phyloP scores from a whole-genome alignment of 768 basidiomycete genomes.

The Lactifluus piperatus region DNA sequence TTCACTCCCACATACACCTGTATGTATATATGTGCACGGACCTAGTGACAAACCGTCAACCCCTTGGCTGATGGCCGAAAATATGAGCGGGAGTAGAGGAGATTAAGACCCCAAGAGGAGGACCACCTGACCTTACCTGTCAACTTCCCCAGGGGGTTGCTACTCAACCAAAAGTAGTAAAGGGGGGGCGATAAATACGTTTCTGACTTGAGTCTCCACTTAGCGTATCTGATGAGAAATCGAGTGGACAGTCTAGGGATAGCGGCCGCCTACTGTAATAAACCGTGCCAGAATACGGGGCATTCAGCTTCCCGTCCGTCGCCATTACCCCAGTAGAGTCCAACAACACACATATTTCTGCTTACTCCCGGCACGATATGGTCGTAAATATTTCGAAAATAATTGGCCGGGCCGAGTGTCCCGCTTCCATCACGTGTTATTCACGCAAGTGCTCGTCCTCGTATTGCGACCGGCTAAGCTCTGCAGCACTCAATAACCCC shows the following conservation, averaged over 20 bases:
- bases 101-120: not conserved
- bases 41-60: not conserved
- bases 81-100: not conserved
- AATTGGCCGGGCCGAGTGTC: slow-evolving; percentile 1
- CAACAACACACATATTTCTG: no score
- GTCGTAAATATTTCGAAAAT: no score
- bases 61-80: not conserved
- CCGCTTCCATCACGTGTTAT: not conserved
- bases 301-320: not conserved
- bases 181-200: slow-evolving; percentile 8
- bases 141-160: not conserved
- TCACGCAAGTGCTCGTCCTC: not conserved
- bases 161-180: slow-evolving; percentile 6
- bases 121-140: not conserved
- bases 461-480: not conserved
- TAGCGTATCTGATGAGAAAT: slow-evolving; percentile 10
- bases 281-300: slow-evolving; percentile 10
- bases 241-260: not conserved
- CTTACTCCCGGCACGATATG: no score
- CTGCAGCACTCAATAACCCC: not conserved
- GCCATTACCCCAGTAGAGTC: no score
- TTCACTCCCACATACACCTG: no score
- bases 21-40: not conserved
- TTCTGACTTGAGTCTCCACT: slow-evolving; percentile 1
- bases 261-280: not conserved